A percentile compares a stretch with the other conserved stretches of the same genome.
Conservation (phyloP, 164 flowering plant genomes). For the Protea cynaroides region DNA sequence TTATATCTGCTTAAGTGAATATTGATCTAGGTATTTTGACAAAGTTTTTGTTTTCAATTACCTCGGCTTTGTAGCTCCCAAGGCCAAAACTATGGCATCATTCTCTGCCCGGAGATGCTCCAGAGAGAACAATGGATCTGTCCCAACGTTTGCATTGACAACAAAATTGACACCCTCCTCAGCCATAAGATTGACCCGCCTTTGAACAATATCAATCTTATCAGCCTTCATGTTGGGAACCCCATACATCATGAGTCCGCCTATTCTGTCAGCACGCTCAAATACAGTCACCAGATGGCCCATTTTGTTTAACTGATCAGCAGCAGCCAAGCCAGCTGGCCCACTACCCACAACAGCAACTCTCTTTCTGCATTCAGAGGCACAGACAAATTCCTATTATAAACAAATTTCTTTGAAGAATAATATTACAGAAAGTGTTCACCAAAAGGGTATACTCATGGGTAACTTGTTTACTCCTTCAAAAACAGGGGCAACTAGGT, state of each 20-base stretch:
- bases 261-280: slow-evolving; percentile 96
- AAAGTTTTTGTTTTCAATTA: slow-evolving; percentile 8
- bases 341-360: slow-evolving; percentile 96
- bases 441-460: neutral
- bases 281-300: slow-evolving; percentile 88
- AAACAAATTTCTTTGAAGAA: neutral
- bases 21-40: too few species aligned
- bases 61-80: slow-evolving; percentile 98
- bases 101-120: slow-evolving; percentile 66
- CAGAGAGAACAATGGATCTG: slow-evolving; percentile 64
- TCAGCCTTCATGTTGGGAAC: slow-evolving; percentile 99
- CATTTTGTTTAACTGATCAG: slow-evolving; percentile 90
- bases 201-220: slow-evolving; percentile 77
- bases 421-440: neutral
- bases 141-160: slow-evolving; percentile 87
- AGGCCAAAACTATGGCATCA: slow-evolving; percentile 81
- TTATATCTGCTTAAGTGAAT: too few species aligned
- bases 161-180: slow-evolving; percentile 87
- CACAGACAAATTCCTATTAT: neutral
- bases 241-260: slow-evolving; percentile 99
- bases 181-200: slow-evolving; percentile 90
- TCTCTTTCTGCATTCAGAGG: slow-evolving; percentile 52
- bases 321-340: slow-evolving; percentile 98
- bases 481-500: neutral
- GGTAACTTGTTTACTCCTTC: neutral